Evolutionary conservation across 805 yeast species (phyloP).

Genomic region (Priceomyces haplophilus): DNA sequence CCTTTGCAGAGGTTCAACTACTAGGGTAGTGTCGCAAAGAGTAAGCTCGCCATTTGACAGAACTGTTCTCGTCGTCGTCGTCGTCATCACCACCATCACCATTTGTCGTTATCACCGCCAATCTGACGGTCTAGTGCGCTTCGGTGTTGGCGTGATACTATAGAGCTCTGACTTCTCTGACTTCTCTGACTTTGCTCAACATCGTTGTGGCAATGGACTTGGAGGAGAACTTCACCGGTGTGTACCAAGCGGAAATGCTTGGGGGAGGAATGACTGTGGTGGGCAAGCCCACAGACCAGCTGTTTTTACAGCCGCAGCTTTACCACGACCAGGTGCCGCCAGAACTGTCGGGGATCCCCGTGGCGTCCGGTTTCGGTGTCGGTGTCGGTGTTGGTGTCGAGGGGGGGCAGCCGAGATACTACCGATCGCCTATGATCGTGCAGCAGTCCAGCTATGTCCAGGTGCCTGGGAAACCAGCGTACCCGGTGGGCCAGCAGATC

Average conservation of each 20-base stretch:
- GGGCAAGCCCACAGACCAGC: background rate
- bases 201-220: conserved; percentile 2
- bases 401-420: conserved; percentile 19
- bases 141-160: background rate
- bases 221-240: conserved; percentile 1
- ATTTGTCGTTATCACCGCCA: too few relatives aligned
- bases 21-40: background rate
- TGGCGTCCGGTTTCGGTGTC: too few relatives aligned
- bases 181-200: too few relatives aligned
- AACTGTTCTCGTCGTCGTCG: too few relatives aligned
- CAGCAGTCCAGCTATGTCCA: conserved; percentile 22
- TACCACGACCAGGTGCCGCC: background rate
- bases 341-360: background rate
- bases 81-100: too few relatives aligned
- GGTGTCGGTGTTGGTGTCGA: conserved; percentile 6
- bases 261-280: background rate
- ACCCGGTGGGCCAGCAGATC: conserved; percentile 6
- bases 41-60: background rate
- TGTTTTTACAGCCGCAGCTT: background rate
- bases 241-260: conserved; percentile 1
- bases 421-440: conserved; percentile 21
- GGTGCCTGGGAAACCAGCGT: conserved; percentile 7
- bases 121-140: too few relatives aligned
- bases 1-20: background rate
- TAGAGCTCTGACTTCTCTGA: background rate